Evolutionary conservation across 2,329 filamentous ascomycete genomes (phyloP).

Genomic region (Davidsoniella virescens): DNA sequence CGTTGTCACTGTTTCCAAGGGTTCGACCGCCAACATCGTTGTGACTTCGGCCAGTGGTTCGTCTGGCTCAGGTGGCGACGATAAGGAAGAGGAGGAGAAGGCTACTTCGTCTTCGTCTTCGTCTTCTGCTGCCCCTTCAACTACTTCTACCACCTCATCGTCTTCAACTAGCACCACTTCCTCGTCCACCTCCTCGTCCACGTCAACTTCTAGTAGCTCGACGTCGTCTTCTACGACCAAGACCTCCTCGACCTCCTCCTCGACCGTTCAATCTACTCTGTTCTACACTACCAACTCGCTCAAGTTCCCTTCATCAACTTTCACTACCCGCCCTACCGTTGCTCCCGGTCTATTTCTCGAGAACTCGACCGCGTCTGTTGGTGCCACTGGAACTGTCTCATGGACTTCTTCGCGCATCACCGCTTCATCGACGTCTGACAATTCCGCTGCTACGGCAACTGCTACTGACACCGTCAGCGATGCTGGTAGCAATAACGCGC

Average conservation of each 20-base stretch:
- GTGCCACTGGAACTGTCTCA: constrained; percentile 8
- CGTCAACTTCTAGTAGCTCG: constrained; percentile 13
- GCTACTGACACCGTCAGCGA: constrained; percentile 21
- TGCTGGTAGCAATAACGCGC: constrained; percentile 28
- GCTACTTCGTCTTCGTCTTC: constrained; percentile 9
- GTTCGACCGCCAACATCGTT: constrained; percentile 49
- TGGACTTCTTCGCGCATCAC: not conserved
- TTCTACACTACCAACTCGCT: constrained; percentile 10
- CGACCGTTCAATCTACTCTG: too few species aligned
- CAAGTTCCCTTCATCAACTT: constrained; percentile 14
- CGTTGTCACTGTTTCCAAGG: constrained; percentile 57
- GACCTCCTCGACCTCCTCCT: constrained; percentile 13
- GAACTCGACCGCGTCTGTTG: constrained; percentile 23
- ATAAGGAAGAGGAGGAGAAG: not conserved
- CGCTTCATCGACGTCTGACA: constrained; percentile 7
- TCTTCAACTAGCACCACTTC: constrained; percentile 15
- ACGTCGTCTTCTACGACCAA: constrained; percentile 3
- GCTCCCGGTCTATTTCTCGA: constrained; percentile 38
- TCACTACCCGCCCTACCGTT: constrained; percentile 17
- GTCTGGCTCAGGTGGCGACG: not conserved
- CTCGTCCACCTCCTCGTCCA: constrained; percentile 13
- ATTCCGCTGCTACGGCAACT: not conserved
- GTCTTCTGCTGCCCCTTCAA: constrained; percentile 13
- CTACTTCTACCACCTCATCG: constrained; percentile 14
- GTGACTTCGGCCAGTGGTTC: constrained; percentile 36